Evolutionary conservation across 1,139 yeast species (phyloP), one percentile per base, ranked within the genome.

Genomic region (Sugiyamaella castrensis): DNA sequence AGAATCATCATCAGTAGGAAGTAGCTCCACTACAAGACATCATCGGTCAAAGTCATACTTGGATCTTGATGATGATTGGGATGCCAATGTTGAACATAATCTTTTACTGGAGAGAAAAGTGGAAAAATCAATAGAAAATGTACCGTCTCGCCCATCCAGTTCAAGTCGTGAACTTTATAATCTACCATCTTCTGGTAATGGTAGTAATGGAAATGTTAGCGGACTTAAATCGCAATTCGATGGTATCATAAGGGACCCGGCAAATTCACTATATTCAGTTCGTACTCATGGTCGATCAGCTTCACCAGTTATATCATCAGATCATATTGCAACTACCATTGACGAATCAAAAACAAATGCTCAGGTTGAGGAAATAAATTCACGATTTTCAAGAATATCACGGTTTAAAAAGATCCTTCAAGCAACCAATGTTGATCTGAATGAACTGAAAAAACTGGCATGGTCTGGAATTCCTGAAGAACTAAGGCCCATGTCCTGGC

Each of bases 401-500:
- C 84, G 81, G 63, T 88, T 89, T 67, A 81, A 81, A 48, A 75
- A 74, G 36, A 74, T 87, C 3, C 68, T 92, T 40, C 75, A 80
- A 12, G 77, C 78, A 32, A 79, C 81, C 16, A 77, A 78, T 36
- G 82, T 91, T 35, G 84, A 86, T 56, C 64, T 81, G 46, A 72
- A 75, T 37, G 92, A 84, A 40, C 73, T 92, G 50, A 78, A 88
- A 55, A 81, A 84, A 63, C 74, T 89, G 47, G 80, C 96, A 9
- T 92, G 98, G 98, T 86, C 91, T 58, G 98, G 99, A 1, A 80
- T 94, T 10, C 98, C 98, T 0, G 72, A 77, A 13, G 84, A 83
- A 53, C 73, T 91, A 52, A 74, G 98, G 52, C 89, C 98, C 0
- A 70, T 84, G 46, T 80, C 88, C 8, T 92, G 99, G 99, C 95